These are phyloP conservation scores for Colletotrichum horii DNA, from an alignment of 2,329 filamentous ascomycete species.

Conservation along the genomic window DNA sequence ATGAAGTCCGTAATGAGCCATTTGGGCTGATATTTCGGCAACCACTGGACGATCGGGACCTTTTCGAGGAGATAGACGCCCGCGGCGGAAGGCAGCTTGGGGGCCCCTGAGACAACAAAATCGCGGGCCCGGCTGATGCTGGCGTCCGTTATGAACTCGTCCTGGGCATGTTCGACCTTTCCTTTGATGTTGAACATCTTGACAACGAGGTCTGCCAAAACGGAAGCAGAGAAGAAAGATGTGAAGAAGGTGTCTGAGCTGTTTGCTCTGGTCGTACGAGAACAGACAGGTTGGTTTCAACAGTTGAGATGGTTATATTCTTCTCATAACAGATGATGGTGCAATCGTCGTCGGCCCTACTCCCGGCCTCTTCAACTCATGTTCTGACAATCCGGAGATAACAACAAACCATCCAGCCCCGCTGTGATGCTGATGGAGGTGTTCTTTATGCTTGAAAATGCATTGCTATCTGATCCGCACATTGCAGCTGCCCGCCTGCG, in stretches of 20 bases:
- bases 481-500: slow-evolving; percentile 1
- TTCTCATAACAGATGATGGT: not conserved
- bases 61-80: slow-evolving; percentile 64
- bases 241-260: not conserved
- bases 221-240: not conserved
- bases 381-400: not conserved
- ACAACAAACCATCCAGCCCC: not conserved
- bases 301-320: slow-evolving; percentile 5
- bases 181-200: slow-evolving; percentile 1
- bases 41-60: slow-evolving; percentile 66
- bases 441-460: slow-evolving; percentile 15
- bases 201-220: not conserved
- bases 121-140: slow-evolving; percentile 33
- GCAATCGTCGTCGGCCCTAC: not conserved
- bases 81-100: slow-evolving; percentile 54
- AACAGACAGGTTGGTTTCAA: slow-evolving; percentile 12
- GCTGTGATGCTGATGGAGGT: not conserved
- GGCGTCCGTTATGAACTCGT: slow-evolving; percentile 34
- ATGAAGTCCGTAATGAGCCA: slow-evolving; percentile 69
- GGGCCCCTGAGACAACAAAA: slow-evolving; percentile 33
- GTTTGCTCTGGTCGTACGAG: not conserved
- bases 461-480: slow-evolving; percentile 9
- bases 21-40: slow-evolving; percentile 64
- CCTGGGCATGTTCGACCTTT: not conserved
- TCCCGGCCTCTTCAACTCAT: not conserved